Evolutionary conservation across 257 asterid genomes (phyloP), one percentile per base, ranked within the genome.

Genomic region (Solanum verrucosum): DNA sequence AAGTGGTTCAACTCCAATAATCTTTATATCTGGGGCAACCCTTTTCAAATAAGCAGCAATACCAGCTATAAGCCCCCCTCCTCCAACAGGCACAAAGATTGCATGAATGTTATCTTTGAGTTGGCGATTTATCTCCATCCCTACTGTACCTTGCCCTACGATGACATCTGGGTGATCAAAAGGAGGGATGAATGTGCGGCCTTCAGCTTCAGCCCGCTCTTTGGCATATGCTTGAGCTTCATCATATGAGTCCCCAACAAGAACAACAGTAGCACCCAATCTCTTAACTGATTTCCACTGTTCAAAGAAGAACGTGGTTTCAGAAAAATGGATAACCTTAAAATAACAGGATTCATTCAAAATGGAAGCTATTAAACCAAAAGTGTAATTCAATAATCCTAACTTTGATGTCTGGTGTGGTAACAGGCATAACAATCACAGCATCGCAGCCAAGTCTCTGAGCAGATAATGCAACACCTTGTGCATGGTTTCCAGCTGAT

Each of bases 401-500:
- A 87, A 96, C 99, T 98, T 97, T 97, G 88, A 97, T 97, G 68
- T 96, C 99, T 12, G 99, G 99, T 23, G 99, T 97, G 5, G 99
- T 96, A 88, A 93, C 92, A 23, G 99, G 99, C 99, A 96, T 97
- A 68, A 44, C 98, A 90, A 96, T 96, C 88, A 96, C 94, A 34
- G 98, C 98, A 85, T 86, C 23, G 87, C 98, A 95, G 13, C 93
- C 94, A 88, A 95, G 92, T 89, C 59, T 93, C 90, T 92, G 91
- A 40, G 98, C 98, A 29, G 98, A 91, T 79, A 96, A 90, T 6
- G 99, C 99, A 63, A 96, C 99, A 29, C 99, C 99, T 88, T 97
- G 99, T 7, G 99, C 99, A 33, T 97, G 99, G 87, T 97, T 97
- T 89, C 99, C 99, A 16, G 99, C 99, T 8, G 99, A 97, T 14